phyloP scores from a whole-genome alignment of 495 filamentous ascomycete species.

The Acidomyces sp. region DNA sequence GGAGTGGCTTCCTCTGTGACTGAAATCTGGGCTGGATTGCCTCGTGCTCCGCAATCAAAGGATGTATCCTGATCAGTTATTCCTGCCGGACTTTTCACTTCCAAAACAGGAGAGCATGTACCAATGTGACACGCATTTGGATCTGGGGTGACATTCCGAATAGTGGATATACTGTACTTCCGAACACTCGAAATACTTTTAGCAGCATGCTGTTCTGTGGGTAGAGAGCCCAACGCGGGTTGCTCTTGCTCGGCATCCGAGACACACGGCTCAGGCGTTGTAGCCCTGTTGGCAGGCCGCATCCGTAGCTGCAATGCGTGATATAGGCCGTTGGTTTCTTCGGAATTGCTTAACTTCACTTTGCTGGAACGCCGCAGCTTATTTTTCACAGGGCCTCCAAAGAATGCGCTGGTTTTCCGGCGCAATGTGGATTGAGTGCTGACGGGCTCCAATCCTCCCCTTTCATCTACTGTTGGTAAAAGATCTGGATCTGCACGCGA shows the following conservation, averaged over 20 bases:
- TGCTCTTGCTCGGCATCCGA: not conserved
- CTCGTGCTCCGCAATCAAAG: too few species aligned
- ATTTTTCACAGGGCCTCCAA: constrained; percentile 14
- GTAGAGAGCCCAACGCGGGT: constrained; percentile 12
- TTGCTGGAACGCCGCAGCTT: constrained; percentile 12
- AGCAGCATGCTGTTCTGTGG: constrained; percentile 11
- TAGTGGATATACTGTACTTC: constrained; percentile 12
- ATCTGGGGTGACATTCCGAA: constrained; percentile 19
- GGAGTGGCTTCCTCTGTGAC: too few species aligned
- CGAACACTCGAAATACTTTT: constrained; percentile 3
- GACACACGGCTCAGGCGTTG: constrained; percentile 1
- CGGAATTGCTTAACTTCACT: constrained; percentile 31
- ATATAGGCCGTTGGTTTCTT: constrained; percentile 57
- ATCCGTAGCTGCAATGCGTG: constrained; percentile 61
- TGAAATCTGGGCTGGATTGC: too few species aligned
- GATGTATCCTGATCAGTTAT: too few species aligned
- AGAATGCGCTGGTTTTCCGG: constrained; percentile 17
- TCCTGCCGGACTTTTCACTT: constrained; percentile 16
- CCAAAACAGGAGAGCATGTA: constrained; percentile 13
- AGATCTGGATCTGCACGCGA: constrained; percentile 37
- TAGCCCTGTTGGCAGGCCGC: constrained; percentile 15
- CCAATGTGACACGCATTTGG: constrained; percentile 7
- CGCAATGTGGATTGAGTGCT: constrained; percentile 13
- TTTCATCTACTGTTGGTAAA: constrained; percentile 55
- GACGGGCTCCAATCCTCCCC: constrained; percentile 12